These are phyloP conservation scores for Tremella yokohamensis DNA, from an alignment of 768 basidiomycete genomes.

Conservation along the genomic window DNA sequence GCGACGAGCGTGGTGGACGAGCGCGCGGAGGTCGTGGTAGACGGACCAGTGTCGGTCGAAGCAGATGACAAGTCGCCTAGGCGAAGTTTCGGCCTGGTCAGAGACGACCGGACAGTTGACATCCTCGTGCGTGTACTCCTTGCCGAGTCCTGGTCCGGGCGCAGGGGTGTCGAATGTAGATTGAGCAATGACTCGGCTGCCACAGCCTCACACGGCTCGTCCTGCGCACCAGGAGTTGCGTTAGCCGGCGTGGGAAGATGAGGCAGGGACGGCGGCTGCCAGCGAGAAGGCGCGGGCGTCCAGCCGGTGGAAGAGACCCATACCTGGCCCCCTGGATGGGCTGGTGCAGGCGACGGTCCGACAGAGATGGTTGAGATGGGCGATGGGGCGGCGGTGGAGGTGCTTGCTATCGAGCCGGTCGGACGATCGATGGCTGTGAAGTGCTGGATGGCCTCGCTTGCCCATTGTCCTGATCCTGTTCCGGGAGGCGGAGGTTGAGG, in stretches of 20 bases:
- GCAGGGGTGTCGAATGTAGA: conserved; percentile 20
- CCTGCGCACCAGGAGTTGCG: background rate
- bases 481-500: too few species aligned
- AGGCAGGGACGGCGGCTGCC: too few species aligned
- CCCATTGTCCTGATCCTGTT: too few species aligned
- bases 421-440: too few species aligned
- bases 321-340: background rate
- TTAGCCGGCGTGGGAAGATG: background rate
- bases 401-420: too few species aligned
- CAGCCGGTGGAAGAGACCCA: background rate
- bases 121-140: too few species aligned
- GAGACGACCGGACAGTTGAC: too few species aligned
- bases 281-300: background rate
- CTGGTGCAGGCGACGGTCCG: too few species aligned
- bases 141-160: background rate
- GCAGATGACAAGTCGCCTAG: background rate
- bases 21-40: background rate
- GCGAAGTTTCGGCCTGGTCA: too few species aligned
- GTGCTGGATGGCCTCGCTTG: too few species aligned
- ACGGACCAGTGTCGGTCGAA: background rate
- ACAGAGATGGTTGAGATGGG: too few species aligned
- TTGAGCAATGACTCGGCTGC: conserved; percentile 21
- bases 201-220: conserved; percentile 4
- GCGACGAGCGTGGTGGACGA: background rate
- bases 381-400: too few species aligned